A percentile compares a stretch with the other conserved stretches of the same genome.
Evolutionary conservation across 2,329 filamentous ascomycete species (phyloP).

Genomic region (Venturia pyrina): DNA sequence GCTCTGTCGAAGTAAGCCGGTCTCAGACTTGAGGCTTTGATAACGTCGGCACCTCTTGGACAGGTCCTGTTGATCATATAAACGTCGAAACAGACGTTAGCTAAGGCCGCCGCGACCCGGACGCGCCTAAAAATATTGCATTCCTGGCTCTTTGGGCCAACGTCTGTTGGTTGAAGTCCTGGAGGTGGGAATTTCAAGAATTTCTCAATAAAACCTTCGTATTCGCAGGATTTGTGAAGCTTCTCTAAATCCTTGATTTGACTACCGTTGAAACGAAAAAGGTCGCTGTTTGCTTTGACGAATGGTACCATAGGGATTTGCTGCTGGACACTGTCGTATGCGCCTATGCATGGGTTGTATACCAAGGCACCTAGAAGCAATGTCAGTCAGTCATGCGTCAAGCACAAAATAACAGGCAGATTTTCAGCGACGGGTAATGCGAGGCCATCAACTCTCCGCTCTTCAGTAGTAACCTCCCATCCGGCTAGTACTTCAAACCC

Average conservation of each 20-base stretch:
- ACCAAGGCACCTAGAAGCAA: slow-evolving; percentile 3
- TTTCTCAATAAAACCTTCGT: slow-evolving; percentile 23
- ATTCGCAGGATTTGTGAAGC: slow-evolving; percentile 36
- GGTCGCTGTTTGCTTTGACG: slow-evolving; percentile 30
- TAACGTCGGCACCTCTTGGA: slow-evolving; percentile 14
- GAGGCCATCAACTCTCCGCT: not conserved
- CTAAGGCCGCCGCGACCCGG: slow-evolving; percentile 30
- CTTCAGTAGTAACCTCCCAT: not conserved
- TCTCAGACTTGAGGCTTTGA: slow-evolving; percentile 53
- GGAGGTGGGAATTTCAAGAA: slow-evolving; percentile 12
- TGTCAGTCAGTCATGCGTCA: not conserved
- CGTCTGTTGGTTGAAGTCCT: slow-evolving; percentile 9
- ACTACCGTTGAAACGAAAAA: slow-evolving; percentile 36
- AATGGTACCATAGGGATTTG: slow-evolving; percentile 29
- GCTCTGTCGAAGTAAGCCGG: slow-evolving; percentile 33
- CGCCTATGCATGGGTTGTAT: slow-evolving; percentile 15
- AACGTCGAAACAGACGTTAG: slow-evolving; percentile 15
- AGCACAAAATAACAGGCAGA: not conserved
- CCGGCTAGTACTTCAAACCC: not conserved
- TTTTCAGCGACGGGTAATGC: not conserved
- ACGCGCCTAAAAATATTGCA: slow-evolving; percentile 31
- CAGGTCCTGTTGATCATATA: slow-evolving; percentile 17
- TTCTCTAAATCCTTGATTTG: slow-evolving; percentile 31
- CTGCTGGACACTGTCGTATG: slow-evolving; percentile 14
- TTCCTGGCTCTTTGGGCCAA: not conserved